phyloP scores from a whole-genome alignment of 2,329 filamentous ascomycete species.

The Penicillium sp. region DNA sequence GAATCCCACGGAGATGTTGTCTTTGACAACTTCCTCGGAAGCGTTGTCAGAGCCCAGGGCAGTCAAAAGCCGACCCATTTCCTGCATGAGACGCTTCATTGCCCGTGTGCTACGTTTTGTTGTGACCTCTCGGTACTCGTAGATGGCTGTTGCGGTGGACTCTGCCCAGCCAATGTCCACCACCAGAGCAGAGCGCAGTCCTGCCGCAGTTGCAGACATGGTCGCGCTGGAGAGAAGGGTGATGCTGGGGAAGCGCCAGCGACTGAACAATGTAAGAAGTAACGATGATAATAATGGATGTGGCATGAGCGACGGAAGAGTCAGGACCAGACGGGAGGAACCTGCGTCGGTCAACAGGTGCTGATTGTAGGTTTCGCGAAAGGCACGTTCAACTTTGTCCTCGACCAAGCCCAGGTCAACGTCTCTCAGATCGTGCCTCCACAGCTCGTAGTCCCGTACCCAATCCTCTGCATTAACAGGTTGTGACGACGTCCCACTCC shows the following conservation, averaged over 20 bases:
- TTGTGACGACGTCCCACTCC: slow-evolving; percentile 36
- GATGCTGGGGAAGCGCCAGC: slow-evolving; percentile 73
- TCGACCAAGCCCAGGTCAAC: slow-evolving; percentile 74
- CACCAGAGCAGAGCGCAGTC: slow-evolving; percentile 77
- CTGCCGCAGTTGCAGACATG: slow-evolving; percentile 70
- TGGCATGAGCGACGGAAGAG: slow-evolving; percentile 72
- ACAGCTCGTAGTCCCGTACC: slow-evolving; percentile 62
- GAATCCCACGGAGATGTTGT: slow-evolving; percentile 55
- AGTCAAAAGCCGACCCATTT: slow-evolving; percentile 53
- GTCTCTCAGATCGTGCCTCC: slow-evolving; percentile 67
- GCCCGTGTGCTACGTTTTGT: slow-evolving; percentile 67
- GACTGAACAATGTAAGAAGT: slow-evolving; percentile 73
- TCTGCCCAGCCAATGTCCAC: slow-evolving; percentile 92
- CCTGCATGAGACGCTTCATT: slow-evolving; percentile 65
- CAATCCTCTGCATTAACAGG: slow-evolving; percentile 36
- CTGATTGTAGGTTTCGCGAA: slow-evolving; percentile 78
- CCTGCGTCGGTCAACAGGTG: slow-evolving; percentile 60
- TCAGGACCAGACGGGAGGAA: slow-evolving; percentile 67
- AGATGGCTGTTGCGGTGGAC: slow-evolving; percentile 77
- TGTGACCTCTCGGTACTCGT: slow-evolving; percentile 80
- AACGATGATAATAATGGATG: slow-evolving; percentile 70
- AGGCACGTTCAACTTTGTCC: slow-evolving; percentile 77
- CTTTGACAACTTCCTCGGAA: slow-evolving; percentile 32
- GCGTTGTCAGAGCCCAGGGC: slow-evolving; percentile 17
- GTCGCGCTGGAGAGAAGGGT: slow-evolving; percentile 74